Base-by-base conservation (phyloP, 139 green algal genomes). In the Chlamydomonas urium region DNA sequence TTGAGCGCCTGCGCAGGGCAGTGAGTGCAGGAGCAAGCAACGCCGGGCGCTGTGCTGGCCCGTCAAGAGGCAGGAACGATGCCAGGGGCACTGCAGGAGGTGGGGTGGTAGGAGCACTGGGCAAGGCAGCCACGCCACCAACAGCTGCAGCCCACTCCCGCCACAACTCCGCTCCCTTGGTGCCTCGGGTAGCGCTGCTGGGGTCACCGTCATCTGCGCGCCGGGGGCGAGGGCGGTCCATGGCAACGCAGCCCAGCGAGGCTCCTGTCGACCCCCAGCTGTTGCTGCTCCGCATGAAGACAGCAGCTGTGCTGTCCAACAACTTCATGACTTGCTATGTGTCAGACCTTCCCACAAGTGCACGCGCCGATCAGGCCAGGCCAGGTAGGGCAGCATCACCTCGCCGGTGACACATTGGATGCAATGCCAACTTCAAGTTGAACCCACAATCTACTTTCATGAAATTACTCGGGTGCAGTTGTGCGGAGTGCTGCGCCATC, bases 281-380 rank as follows among this genome's bases (percentile, higher is more conserved):
- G 35, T 36, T 75, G 59, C 23, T 67, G 4, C 38, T 71, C 1
- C 35, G 74, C 4, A 56, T 74, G 2, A 36, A 45, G 2, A 74
- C 66, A 26, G 33, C 73, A 19, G 35, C 65, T 4, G 10, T 61
- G 8, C 47, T 80, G 1, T 69, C 38, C 47, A 80, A 75, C 60
- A 61, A 65, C 23, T 78, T 47, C 35, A 59, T 76, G 4, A 19
- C 59, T 0, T 2, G 61, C 4, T 69, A 75, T 26, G 36, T 63
- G n/a, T n/a, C n/a, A n/a, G n/a, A n/a, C n/a, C n/a, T n/a, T n/a
- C n/a, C n/a, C n/a, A n/a, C n/a, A n/a, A n/a, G n/a, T n/a, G n/a
- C n/a, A n/a, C n/a, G n/a, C n/a, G n/a, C n/a, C n/a, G n/a, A n/a
- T n/a, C n/a, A n/a, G n/a, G n/a, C n/a, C n/a, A n/a, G n/a, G n/a